Evolutionary conservation across 352 stramenopile species (phyloP), one percentile per base, ranked within the genome.

Genomic region (Halophytophthora batemanensis): DNA sequence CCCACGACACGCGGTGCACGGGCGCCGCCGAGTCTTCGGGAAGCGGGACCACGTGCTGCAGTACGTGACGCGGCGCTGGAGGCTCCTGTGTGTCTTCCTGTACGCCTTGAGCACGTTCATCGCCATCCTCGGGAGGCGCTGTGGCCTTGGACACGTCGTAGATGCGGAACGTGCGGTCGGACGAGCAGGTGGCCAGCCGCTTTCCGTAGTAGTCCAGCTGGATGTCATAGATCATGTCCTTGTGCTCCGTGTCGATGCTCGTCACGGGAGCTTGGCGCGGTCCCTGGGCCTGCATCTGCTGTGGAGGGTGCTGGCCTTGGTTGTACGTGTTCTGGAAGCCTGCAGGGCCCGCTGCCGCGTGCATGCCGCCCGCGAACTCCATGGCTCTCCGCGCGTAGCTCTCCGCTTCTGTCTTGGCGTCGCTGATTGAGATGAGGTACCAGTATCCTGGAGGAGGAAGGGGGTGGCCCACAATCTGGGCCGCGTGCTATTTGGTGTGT

Each of bases 141-240:
- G 78, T 80, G 13, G 82, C 66, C 31, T 70, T 70, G 1, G 77
- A 83, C 31, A 92, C 77, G 53, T 93, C 81, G 61, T 91, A 95
- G 31, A 95, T 60, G 51, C 82, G 81, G 56, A 95, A 91, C 40
- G 82, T 90, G 53, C 82, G 75, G 60, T 95, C 85, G 15, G 67
- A 76, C 25, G 85, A 95, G 61, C 82, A 93, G 40, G 85, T 92
- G 25, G 59, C 79, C 38, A 95, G 64, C 22, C 80, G 79, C 53
- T 93, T 92, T 56, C 82, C 81, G 54, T 95, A 92, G 56, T 93
- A 95, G 52, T 95, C 82, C 52, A 95, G 70, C 64, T 95, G 83
- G 29, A 93, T 90, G 65, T 95, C 85, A 60, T 90, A 86, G 52
- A 95, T 86, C 78, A 91, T 91, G 64, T 92, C 85, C 33, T 87